Evolutionary conservation across 1,139 yeast species (phyloP).

Genomic region (Blastobotrys persicus): DNA sequence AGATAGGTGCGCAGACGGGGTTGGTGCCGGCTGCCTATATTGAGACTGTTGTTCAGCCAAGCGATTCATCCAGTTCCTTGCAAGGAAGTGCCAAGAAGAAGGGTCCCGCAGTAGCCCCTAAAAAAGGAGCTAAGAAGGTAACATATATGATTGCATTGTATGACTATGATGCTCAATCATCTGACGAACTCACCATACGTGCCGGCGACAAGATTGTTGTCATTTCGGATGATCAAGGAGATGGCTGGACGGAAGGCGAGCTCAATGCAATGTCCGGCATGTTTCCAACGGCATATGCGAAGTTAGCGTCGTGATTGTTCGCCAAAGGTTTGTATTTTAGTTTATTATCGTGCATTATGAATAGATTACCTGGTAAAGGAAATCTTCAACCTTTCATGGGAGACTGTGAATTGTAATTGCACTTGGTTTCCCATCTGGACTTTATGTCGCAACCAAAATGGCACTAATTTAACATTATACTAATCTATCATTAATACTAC

Average conservation of each 20-base stretch:
- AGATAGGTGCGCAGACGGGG: conserved; percentile 56
- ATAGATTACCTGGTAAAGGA: too few relatives aligned
- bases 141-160: conserved; percentile 71
- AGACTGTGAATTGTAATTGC: too few relatives aligned
- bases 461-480: too few relatives aligned
- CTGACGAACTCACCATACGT: conserved; percentile 68
- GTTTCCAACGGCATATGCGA: conserved; percentile 76
- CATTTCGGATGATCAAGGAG: conserved; percentile 72
- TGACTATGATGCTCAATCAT: conserved; percentile 78
- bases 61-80: conserved; percentile 4
- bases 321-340: not conserved
- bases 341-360: too few relatives aligned
- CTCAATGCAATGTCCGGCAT: conserved; percentile 67
- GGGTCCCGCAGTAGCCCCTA: conserved; percentile 84
- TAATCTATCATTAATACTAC: too few relatives aligned
- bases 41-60: conserved; percentile 35
- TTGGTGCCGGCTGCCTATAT: conserved; percentile 85
- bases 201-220: conserved; percentile 77
- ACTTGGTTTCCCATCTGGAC: too few relatives aligned
- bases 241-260: conserved; percentile 97
- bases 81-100: conserved; percentile 43
- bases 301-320: conserved; percentile 12
- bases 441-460: too few relatives aligned
- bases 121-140: conserved; percentile 64
- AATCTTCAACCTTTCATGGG: too few relatives aligned